phyloP scores from a whole-genome alignment of 257 asterid genomes.

The Paulownia fortunei region DNA sequence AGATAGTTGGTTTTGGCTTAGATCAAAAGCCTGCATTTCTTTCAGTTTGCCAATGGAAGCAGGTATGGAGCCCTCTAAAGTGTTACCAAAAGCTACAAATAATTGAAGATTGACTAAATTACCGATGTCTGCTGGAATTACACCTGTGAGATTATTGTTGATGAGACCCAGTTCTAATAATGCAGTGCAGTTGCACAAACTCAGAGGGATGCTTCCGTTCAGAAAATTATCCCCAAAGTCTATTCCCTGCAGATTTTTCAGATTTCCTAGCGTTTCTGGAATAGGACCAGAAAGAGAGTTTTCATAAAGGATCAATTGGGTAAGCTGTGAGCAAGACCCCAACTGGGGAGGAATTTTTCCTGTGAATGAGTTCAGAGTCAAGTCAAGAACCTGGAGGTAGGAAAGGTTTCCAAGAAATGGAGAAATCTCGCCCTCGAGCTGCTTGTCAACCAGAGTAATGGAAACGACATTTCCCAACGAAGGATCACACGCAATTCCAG shows the following conservation, averaged over 20 bases:
- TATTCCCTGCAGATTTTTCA: slow-evolving; percentile 44
- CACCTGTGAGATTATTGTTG: slow-evolving; percentile 70
- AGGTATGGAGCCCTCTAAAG: slow-evolving; percentile 65
- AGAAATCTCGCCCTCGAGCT: slow-evolving; percentile 61
- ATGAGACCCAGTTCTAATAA: slow-evolving; percentile 50
- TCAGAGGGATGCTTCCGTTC: slow-evolving; percentile 62
- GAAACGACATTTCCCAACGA: slow-evolving; percentile 45
- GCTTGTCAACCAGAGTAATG: slow-evolving; percentile 55
- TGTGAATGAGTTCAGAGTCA: slow-evolving; percentile 67
- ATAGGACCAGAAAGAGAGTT: slow-evolving; percentile 67
- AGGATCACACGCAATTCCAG: slow-evolving; percentile 65
- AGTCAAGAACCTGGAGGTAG: slow-evolving; percentile 75
- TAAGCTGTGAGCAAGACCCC: slow-evolving; percentile 50
- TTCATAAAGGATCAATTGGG: slow-evolving; percentile 44
- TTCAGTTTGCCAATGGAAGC: slow-evolving; percentile 58
- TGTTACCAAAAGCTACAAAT: slow-evolving; percentile 56
- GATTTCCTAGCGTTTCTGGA: slow-evolving; percentile 65
- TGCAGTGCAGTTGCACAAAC: slow-evolving; percentile 65
- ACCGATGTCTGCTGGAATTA: slow-evolving; percentile 59
- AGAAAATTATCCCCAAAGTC: slow-evolving; percentile 67
- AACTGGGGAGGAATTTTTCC: slow-evolving; percentile 68
- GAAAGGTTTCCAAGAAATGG: slow-evolving; percentile 72
- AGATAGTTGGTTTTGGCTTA: slow-evolving; percentile 59
- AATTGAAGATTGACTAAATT: slow-evolving; percentile 57
- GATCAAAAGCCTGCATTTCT: slow-evolving; percentile 56